A percentile compares a stretch with the other conserved stretches of the same genome.
Conservation (phyloP, 345 rosid species). For the Turnera subulata region DNA sequence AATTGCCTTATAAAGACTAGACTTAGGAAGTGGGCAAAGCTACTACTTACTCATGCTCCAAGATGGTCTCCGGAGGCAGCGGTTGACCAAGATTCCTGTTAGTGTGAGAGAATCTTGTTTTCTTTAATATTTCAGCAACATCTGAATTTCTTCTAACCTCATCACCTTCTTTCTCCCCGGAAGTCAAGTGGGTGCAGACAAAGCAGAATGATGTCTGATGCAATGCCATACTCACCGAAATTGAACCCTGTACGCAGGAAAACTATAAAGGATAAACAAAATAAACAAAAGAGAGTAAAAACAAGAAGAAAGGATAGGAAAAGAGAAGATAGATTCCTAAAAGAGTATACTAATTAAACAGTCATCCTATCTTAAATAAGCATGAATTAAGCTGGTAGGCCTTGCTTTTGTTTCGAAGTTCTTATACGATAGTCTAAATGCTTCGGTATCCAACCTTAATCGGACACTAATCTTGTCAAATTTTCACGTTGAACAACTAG, state of each 20-base stretch:
- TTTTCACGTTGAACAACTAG: no score
- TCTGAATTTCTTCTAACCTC: constrained; percentile 75
- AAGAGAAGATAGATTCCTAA: no score
- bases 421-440: no score
- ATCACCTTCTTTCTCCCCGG: constrained; percentile 92
- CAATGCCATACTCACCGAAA: constrained; percentile 80
- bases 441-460: no score
- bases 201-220: constrained; percentile 70
- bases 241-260: constrained; percentile 55
- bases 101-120: constrained; percentile 62
- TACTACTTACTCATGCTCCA: constrained; percentile 75
- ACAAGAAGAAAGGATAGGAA: no score
- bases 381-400: no score
- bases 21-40: background rate
- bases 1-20: background rate
- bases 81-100: constrained; percentile 25
- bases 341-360: no score
- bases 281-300: no score
- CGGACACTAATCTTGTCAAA: no score
- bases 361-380: no score
- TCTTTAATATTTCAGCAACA: constrained; percentile 71
- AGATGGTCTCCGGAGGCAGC: constrained; percentile 46
- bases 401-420: no score
- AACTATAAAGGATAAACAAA: background rate
- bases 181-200: constrained; percentile 83